Conservation (phyloP, 2,329 filamentous ascomycete genomes). For the Parafenestella ontariensis region DNA sequence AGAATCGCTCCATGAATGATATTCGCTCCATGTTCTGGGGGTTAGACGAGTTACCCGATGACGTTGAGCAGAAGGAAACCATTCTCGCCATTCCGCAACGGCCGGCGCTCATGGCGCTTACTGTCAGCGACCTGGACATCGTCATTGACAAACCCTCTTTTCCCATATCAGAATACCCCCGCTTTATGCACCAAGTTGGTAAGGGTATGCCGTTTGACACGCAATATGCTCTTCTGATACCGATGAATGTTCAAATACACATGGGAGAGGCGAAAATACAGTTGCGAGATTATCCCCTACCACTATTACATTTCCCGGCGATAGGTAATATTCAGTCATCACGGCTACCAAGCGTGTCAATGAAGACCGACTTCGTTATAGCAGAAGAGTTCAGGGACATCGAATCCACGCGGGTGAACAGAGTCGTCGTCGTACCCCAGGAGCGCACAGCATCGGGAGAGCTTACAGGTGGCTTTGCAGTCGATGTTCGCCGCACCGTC, state of each 20-base stretch:
- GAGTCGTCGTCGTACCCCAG: constrained; percentile 83
- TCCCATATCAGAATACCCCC: constrained; percentile 77
- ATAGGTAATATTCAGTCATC: constrained; percentile 81
- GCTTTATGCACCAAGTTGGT: constrained; percentile 87
- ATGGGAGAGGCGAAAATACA: constrained; percentile 90
- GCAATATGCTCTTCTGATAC: constrained; percentile 86
- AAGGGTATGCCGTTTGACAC: constrained; percentile 95
- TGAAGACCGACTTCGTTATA: constrained; percentile 92
- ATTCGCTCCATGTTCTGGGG: constrained; percentile 83
- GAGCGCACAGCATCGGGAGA: constrained; percentile 63
- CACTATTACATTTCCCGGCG: constrained; percentile 86
- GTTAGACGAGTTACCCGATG: constrained; percentile 78
- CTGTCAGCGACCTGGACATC: constrained; percentile 85
- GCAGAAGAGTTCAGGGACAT: constrained; percentile 88
- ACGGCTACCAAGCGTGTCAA: constrained; percentile 78
- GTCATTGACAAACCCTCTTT: constrained; percentile 93
- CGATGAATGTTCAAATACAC: constrained; percentile 86
- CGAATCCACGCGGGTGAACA: constrained; percentile 80
- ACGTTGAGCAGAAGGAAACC: constrained; percentile 80
- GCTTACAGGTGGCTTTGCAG: constrained; percentile 72
- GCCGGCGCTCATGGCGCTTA: constrained; percentile 79
- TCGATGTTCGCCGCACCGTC: constrained; percentile 89
- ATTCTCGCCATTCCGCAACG: constrained; percentile 86
- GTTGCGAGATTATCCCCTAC: constrained; percentile 90
- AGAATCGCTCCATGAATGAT: constrained; percentile 78